A percentile compares a stretch with the other conserved stretches of the same genome.
These are phyloP conservation scores for Hymenotorrendiella dingleyae DNA, from an alignment of 2,329 filamentous ascomycete genomes.

Conservation along the genomic window DNA sequence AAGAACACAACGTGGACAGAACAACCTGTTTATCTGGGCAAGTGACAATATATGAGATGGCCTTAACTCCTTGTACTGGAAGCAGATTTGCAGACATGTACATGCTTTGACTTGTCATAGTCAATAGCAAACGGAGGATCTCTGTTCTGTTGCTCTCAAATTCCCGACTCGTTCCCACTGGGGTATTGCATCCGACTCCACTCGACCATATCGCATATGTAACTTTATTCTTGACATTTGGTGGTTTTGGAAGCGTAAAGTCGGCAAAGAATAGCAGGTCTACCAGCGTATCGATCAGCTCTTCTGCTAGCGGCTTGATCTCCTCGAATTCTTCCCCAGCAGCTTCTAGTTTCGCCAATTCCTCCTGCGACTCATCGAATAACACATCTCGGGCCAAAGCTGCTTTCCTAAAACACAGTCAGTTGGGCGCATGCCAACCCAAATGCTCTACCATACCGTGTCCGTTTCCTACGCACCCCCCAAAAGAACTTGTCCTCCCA, in stretches of 20 bases:
- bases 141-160: conserved; percentile 91
- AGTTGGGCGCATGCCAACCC: conserved; percentile 11
- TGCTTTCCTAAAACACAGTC: conserved; percentile 42
- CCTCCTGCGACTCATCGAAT: conserved; percentile 68
- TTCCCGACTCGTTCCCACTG: conserved; percentile 82
- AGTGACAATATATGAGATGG: conserved; percentile 83
- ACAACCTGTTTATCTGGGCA: conserved; percentile 88
- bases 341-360: conserved; percentile 42
- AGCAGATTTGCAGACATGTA: conserved; percentile 78
- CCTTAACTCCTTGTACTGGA: conserved; percentile 74
- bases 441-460: conserved; percentile 28
- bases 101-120: conserved; percentile 85
- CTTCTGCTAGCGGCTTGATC: conserved; percentile 81
- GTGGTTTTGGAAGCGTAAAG: conserved; percentile 73
- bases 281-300: conserved; percentile 82
- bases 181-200: conserved; percentile 89
- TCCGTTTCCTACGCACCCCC: conserved; percentile 67
- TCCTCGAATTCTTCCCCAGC: conserved; percentile 66
- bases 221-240: conserved; percentile 70
- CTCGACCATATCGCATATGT: conserved; percentile 97
- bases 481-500: conserved; percentile 98
- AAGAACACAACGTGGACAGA: conserved; percentile 81
- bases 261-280: conserved; percentile 89
- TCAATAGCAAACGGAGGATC: conserved; percentile 78
- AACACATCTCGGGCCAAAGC: conserved; percentile 68